A percentile compares a stretch with the other conserved stretches of the same genome.
Evolutionary conservation across 805 yeast species (phyloP).

Genomic region (Nakazawaea wyomingensis): DNA sequence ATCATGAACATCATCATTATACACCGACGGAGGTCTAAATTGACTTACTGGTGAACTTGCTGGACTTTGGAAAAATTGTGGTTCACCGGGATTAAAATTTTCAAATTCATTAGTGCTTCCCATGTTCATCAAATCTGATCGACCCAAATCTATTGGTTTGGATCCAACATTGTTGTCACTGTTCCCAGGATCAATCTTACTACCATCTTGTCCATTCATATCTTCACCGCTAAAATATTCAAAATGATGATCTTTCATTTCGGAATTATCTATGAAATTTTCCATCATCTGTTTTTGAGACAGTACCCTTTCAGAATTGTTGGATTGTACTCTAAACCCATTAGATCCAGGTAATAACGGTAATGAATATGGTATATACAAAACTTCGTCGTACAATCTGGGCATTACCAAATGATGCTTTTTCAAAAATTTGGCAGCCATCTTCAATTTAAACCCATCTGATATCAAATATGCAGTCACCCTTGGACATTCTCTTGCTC

Average conservation of each 20-base stretch:
- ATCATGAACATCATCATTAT: background rate
- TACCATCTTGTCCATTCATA: background rate
- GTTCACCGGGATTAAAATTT: constrained; percentile 82
- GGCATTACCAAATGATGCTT: constrained; percentile 80
- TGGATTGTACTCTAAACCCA: constrained; percentile 71
- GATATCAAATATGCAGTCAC: constrained; percentile 91
- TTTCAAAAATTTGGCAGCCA: constrained; percentile 59
- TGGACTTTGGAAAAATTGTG: constrained; percentile 68
- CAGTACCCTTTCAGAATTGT: constrained; percentile 40
- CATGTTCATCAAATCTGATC: constrained; percentile 20
- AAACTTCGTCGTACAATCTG: constrained; percentile 84
- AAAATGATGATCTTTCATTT: constrained; percentile 85
- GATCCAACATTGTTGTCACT: background rate
- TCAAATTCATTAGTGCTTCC: constrained; percentile 22
- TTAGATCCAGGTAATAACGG: constrained; percentile 83
- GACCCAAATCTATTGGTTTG: constrained; percentile 9
- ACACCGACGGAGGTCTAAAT: constrained; percentile 14
- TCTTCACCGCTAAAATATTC: constrained; percentile 76
- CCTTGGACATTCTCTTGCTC: constrained; percentile 66
- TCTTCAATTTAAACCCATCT: constrained; percentile 67
- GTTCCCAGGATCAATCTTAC: background rate
- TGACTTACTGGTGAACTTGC: constrained; percentile 20
- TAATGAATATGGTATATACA: constrained; percentile 82
- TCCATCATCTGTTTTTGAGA: constrained; percentile 55
- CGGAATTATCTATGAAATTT: constrained; percentile 70